phyloP scores from a whole-genome alignment of 2,329 filamentous ascomycete genomes.

The Penicillium brevicompactum region DNA sequence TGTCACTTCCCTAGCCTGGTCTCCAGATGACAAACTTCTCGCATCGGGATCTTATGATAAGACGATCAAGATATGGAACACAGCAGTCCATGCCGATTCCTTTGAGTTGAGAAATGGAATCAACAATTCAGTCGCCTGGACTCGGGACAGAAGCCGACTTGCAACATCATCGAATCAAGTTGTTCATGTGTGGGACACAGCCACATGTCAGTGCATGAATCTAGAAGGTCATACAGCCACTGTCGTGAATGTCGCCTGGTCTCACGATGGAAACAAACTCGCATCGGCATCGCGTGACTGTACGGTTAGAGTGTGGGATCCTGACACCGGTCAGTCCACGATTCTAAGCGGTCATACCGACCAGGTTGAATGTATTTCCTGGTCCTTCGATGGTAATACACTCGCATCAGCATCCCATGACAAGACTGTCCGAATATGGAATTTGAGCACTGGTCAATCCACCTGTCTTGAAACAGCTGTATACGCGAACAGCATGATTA shows the following conservation, averaged over 20 bases:
- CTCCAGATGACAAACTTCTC: constrained; percentile 6
- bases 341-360: neutral
- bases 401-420: neutral
- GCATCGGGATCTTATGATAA: neutral
- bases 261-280: neutral
- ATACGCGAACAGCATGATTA: neutral
- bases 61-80: constrained; percentile 1
- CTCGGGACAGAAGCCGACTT: neutral
- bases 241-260: neutral
- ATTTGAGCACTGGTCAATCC: neutral
- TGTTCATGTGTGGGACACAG: neutral
- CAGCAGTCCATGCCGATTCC: neutral
- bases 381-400: neutral
- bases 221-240: neutral
- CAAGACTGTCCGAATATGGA: neutral
- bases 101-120: neutral
- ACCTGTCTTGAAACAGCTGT: neutral
- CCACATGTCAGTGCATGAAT: neutral
- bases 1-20: constrained; percentile 1
- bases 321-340: neutral
- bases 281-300: neutral
- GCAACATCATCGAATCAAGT: neutral
- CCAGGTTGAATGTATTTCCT: neutral
- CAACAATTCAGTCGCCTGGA: neutral
- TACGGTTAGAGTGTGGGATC: constrained; percentile 3